Evolutionary conservation across 306 rosid species (phyloP), one percentile per base, ranked within the genome.

Genomic region (Cucurbita ficifolia): DNA sequence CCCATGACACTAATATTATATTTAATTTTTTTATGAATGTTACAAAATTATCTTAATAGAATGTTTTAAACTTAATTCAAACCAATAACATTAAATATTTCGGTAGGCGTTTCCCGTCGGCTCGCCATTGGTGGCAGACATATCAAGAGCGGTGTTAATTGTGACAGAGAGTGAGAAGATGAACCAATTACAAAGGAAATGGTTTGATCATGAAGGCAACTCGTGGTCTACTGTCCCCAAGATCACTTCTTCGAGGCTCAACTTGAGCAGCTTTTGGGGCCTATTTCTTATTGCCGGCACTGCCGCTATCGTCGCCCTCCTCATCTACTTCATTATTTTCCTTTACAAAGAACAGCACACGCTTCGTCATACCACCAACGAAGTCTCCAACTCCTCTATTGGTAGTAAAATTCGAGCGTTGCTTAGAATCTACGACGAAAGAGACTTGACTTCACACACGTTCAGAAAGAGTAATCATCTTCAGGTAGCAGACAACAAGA

Each of bases 221-320:
- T 86, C 86, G 24, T 42, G 24, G 63, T 74, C 79, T 29, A 55
- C 90, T 21, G 72, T 36, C 51, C 3, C 60, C 17, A 49, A 60
- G 29, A 29, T 76, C 18, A 78, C 87, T 60, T 81, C 88, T 1
- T 18, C 60, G 12, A 81, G 79, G 76, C 86, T 90, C 2, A 81
- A 84, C 68, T 81, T 90, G 1, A 75, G 72, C 7, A 87, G 86
- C 79, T 87, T 90, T 21, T 76, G 88, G 84, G 92, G 90, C 6
- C 80, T 88, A 10, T 88, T 87, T 76, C 79, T 88, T 29, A 63
- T 86, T 14, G 85, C 78, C 1, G 81, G 83, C 24, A 48, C 29
- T 45, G 74, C 84, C 67, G 84, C 84, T 0, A 1, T 81, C 2
- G n/a, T 29, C 4, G 83, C 89, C 18, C 82, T 88, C 2, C 1